Percentiles rank a stretch among this genome's conserved stretches.
Conservation (phyloP, 768 basidiomycete species). For the Mycena metata region DNA sequence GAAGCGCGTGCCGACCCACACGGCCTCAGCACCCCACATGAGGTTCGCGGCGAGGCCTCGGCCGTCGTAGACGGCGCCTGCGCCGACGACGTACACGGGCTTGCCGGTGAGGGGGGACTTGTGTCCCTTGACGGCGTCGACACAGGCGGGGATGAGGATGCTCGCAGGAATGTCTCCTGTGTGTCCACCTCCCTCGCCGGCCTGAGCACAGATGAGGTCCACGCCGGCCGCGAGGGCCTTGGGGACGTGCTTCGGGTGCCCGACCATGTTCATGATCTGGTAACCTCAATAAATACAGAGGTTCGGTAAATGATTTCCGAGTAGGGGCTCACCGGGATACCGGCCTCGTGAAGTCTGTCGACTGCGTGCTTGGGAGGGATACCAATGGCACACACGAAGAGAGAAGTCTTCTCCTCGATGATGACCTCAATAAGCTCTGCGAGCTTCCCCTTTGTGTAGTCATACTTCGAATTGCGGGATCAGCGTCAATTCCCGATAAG, state of each 20-base stretch:
- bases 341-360: conserved; percentile 85
- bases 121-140: conserved; percentile 84
- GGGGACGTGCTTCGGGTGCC: conserved; percentile 90
- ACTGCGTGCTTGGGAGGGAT: conserved; percentile 88
- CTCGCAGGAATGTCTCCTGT: conserved; percentile 89
- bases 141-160: conserved; percentile 92
- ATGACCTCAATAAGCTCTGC: conserved; percentile 76
- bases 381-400: conserved; percentile 94
- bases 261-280: conserved; percentile 74
- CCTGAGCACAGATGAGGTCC: conserved; percentile 95
- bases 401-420: conserved; percentile 88
- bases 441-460: conserved; percentile 71
- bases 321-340: conserved; percentile 68
- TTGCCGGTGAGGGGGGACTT: conserved; percentile 86
- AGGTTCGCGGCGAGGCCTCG: conserved; percentile 90
- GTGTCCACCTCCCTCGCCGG: conserved; percentile 91
- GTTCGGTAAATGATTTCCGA: not conserved
- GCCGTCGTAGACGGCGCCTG: conserved; percentile 95
- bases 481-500: conserved; percentile 5
- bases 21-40: conserved; percentile 90
- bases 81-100: conserved; percentile 90
- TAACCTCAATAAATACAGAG: not conserved
- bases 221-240: conserved; percentile 89
- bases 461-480: conserved; percentile 62
- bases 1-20: conserved; percentile 91